These are phyloP conservation scores for Albugo candida DNA, from an alignment of 352 stramenopile genomes.

Conservation along the genomic window DNA sequence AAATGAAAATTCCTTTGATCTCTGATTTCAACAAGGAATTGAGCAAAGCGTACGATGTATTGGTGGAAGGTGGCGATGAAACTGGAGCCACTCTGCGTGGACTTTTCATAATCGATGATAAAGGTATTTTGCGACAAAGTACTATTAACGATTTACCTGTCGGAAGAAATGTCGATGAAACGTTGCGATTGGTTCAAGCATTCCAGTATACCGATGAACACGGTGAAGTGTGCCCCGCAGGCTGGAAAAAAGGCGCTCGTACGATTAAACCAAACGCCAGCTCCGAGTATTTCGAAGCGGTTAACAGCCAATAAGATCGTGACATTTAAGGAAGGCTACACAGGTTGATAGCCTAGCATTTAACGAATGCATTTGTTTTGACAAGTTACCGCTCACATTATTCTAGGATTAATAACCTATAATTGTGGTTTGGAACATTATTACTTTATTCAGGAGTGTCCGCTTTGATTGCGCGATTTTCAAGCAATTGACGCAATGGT, in stretches of 20 bases:
- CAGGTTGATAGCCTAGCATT: too few relatives aligned
- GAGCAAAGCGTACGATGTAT: slow-evolving; percentile 64
- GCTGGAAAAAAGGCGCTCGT: slow-evolving; percentile 81
- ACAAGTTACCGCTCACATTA: too few relatives aligned
- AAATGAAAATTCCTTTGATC: slow-evolving; percentile 83
- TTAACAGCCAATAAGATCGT: background rate
- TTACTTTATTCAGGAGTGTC: too few relatives aligned
- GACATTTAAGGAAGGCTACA: too few relatives aligned
- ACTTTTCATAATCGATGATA: slow-evolving; percentile 82
- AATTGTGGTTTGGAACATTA: too few relatives aligned
- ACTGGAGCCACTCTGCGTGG: slow-evolving; percentile 67
- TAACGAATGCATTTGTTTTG: too few relatives aligned
- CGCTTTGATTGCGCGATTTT: too few relatives aligned
- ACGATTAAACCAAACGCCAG: slow-evolving; percentile 72
- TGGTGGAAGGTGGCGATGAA: slow-evolving; percentile 41
- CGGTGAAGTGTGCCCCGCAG: slow-evolving; percentile 80
- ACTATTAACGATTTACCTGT: slow-evolving; percentile 81
- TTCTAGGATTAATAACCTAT: too few relatives aligned
- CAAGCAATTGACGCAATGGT: slow-evolving; percentile 60
- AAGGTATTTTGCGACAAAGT: slow-evolving; percentile 66
- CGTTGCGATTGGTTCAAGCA: slow-evolving; percentile 78
- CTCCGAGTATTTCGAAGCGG: slow-evolving; percentile 51
- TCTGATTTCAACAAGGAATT: slow-evolving; percentile 80
- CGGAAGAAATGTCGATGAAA: slow-evolving; percentile 80
- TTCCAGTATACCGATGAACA: slow-evolving; percentile 85